Evolutionary conservation across 495 filamentous ascomycete genomes (phyloP).

Genomic region (Xylaria castorea): DNA sequence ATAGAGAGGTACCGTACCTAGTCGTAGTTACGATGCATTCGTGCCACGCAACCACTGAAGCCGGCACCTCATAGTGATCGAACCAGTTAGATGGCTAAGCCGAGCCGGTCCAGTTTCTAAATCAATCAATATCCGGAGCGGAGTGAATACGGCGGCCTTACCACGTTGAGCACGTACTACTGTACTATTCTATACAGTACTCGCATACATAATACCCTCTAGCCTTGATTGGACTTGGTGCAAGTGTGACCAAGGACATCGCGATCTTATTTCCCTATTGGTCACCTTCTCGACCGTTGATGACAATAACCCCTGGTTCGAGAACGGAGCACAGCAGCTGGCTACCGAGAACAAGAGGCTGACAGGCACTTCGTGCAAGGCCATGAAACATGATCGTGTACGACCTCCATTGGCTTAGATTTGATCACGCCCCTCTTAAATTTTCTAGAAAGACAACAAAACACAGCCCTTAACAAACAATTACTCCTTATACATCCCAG

Average conservation of each 20-base stretch:
- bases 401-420: conserved; percentile 15
- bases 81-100: conserved; percentile 14
- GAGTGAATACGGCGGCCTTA: conserved; percentile 16
- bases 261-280: conserved; percentile 17
- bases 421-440: neutral
- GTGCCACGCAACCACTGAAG: conserved; percentile 17
- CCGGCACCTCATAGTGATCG: neutral
- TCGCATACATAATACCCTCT: conserved; percentile 5
- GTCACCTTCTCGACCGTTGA: neutral
- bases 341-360: conserved; percentile 17
- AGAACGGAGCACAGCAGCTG: conserved; percentile 27
- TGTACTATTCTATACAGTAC: neutral
- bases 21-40: neutral
- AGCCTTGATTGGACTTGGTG: conserved; percentile 8
- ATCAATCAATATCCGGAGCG: conserved; percentile 13
- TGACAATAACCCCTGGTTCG: conserved; percentile 13
- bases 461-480: conserved; percentile 6
- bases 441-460: conserved; percentile 25
- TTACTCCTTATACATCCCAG: neutral
- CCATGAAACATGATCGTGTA: conserved; percentile 29
- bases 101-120: conserved; percentile 13
- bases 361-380: conserved; percentile 17
- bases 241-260: conserved; percentile 20
- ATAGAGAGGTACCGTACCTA: neutral
- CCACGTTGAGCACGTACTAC: neutral